These are phyloP conservation scores for Colletotrichum kahawae DNA, from an alignment of 2,329 filamentous ascomycete genomes.

Conservation along the genomic window DNA sequence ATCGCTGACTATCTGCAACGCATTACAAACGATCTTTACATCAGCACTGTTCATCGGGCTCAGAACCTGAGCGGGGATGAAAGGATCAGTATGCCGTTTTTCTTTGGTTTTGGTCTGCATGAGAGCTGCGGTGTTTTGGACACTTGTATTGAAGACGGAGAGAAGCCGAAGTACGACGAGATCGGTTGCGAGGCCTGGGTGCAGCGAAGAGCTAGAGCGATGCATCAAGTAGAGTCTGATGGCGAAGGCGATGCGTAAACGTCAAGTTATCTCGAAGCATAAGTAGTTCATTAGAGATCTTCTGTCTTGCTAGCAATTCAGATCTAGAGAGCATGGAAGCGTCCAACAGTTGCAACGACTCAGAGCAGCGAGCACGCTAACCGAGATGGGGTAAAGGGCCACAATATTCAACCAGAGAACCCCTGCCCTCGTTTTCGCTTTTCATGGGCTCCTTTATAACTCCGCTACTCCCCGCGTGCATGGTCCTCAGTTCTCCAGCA, in stretches of 20 bases:
- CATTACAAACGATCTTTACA: constrained; percentile 54
- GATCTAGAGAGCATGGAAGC: not conserved
- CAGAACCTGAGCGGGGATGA: constrained; percentile 44
- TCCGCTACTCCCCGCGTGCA: constrained; percentile 3
- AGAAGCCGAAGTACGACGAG: constrained; percentile 41
- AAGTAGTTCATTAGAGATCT: not conserved
- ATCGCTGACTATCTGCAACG: constrained; percentile 56
- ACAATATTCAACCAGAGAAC: not conserved
- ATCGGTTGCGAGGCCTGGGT: constrained; percentile 45
- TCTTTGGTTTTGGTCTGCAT: constrained; percentile 46
- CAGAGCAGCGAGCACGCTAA: not conserved
- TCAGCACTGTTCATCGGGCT: constrained; percentile 54
- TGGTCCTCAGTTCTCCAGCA: not conserved
- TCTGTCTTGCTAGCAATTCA: not conserved
- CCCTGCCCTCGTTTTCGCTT: not conserved
- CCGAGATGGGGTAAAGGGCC: not conserved
- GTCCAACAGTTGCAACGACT: not conserved
- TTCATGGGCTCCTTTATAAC: not conserved
- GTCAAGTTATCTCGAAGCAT: not conserved
- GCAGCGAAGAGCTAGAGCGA: constrained; percentile 34
- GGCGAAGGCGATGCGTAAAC: not conserved
- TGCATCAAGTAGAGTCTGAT: constrained; percentile 31
- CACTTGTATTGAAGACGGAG: constrained; percentile 37
- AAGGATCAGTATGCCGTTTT: constrained; percentile 51
- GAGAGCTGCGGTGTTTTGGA: constrained; percentile 46